Conservation (phyloP, 1,284 basidiomycete species). For the Ceraceosorus guamensis region DNA sequence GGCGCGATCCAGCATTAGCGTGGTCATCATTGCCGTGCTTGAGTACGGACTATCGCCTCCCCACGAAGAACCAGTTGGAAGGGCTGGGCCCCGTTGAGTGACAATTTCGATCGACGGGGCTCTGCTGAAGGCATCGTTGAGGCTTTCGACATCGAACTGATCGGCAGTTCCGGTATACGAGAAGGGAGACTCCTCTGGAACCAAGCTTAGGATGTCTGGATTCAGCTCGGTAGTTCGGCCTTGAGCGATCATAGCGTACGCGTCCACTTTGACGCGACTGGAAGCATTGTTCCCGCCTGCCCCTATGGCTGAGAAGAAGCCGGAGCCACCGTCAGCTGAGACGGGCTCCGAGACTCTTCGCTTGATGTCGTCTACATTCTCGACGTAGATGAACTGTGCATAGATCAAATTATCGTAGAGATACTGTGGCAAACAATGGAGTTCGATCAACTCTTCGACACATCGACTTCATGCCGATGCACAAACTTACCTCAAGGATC, state of each 20-base stretch:
- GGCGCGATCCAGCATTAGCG: constrained; percentile 12
- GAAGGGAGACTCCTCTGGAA: constrained; percentile 33
- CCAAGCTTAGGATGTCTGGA: constrained; percentile 30
- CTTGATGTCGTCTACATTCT: constrained; percentile 55
- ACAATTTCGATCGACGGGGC: constrained; percentile 41
- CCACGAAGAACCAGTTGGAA: constrained; percentile 3
- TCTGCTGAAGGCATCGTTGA: constrained; percentile 26
- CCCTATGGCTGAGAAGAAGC: constrained; percentile 1
- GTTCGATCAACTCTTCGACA: no score
- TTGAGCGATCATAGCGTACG: constrained; percentile 78
- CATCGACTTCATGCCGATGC: background rate
- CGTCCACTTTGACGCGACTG: constrained; percentile 66
- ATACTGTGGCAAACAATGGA: constrained; percentile 55
- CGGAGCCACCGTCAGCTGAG: background rate
- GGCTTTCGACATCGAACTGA: constrained; percentile 19
- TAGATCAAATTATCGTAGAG: constrained; percentile 95
- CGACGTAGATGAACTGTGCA: constrained; percentile 86
- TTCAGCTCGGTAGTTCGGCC: constrained; percentile 65
- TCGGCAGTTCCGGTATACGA: constrained; percentile 23
- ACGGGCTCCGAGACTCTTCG: constrained; percentile 16
- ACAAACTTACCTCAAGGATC: constrained; percentile 67
- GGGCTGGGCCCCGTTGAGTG: constrained; percentile 13
- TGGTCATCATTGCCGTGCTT: background rate
- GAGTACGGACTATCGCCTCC: background rate
- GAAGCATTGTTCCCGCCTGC: background rate